Percentiles rank a stretch among this genome's conserved stretches.
These are phyloP conservation scores for Russula sp. DNA, from an alignment of 768 basidiomycete species.

Conservation along the genomic window DNA sequence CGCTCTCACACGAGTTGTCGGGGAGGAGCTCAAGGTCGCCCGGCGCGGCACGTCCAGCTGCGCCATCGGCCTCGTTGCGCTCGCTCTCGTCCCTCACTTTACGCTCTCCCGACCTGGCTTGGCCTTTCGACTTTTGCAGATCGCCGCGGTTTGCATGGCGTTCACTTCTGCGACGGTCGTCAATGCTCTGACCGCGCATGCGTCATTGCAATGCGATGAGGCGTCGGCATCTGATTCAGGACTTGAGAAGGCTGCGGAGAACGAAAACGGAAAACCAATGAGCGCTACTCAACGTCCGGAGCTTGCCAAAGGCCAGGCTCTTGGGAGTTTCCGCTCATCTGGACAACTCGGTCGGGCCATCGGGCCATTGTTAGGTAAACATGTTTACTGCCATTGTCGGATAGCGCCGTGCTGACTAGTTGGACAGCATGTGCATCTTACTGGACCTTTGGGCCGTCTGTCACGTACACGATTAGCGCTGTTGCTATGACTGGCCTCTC, in stretches of 20 bases:
- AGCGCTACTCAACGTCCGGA: conserved; percentile 46
- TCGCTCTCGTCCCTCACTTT: conserved; percentile 63
- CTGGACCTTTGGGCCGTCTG: conserved; percentile 80
- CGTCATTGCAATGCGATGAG: conserved; percentile 87
- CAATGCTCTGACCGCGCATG: conserved; percentile 84
- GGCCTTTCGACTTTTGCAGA: conserved; percentile 49
- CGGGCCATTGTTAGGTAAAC: conserved; percentile 77
- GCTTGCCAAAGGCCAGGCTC: conserved; percentile 75
- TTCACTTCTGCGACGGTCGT: conserved; percentile 96
- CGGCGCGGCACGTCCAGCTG: conserved; percentile 72
- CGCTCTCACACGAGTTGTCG: conserved; percentile 48
- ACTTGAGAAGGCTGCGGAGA: conserved; percentile 38
- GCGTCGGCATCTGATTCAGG: conserved; percentile 20
- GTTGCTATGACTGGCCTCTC: conserved; percentile 58
- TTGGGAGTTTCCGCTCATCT: conserved; percentile 84
- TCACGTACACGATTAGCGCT: conserved; percentile 63
- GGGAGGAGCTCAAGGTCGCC: conserved; percentile 77
- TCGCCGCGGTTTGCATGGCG: conserved; percentile 77
- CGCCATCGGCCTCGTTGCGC: conserved; percentile 56
- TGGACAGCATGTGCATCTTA: conserved; percentile 72
- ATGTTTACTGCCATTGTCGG: not conserved
- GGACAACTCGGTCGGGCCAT: conserved; percentile 92
- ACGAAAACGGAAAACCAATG: conserved; percentile 39
- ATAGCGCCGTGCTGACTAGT: not conserved
- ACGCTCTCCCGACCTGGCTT: conserved; percentile 35